Conservation (phyloP, 345 rosid genomes). For the Lumnitzera racemosa region DNA sequence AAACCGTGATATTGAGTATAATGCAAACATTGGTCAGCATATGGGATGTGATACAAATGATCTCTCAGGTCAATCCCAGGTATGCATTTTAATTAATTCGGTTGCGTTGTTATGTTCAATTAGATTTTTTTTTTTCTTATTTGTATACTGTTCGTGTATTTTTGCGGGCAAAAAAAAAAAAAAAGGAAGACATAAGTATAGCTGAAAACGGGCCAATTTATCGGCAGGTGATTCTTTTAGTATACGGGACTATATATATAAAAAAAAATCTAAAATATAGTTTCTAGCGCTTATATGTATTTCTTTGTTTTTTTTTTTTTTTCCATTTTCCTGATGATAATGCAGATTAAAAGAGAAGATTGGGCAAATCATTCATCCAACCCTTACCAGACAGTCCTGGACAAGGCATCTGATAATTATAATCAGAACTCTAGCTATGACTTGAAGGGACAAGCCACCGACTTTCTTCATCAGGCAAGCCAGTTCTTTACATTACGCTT, state of each 20-base stretch:
- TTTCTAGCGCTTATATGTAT: too few species aligned
- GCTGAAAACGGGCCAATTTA: too few species aligned
- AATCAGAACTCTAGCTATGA: slow-evolving; percentile 20
- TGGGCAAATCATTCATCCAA: slow-evolving; percentile 24
- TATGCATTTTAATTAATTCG: neutral
- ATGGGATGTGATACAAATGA: slow-evolving; percentile 3
- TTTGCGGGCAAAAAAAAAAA: too few species aligned
- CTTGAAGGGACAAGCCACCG: slow-evolving; percentile 27
- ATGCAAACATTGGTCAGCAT: neutral
- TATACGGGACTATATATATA: too few species aligned
- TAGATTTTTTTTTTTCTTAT: too few species aligned
- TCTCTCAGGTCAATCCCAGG: slow-evolving; percentile 15
- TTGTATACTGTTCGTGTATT: too few species aligned
- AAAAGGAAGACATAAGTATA: too few species aligned
- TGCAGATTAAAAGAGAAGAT: slow-evolving; percentile 36
- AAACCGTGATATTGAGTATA: too few species aligned
- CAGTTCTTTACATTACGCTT: neutral
- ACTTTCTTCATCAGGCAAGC: slow-evolving; percentile 32
- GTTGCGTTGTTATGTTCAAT: too few species aligned
- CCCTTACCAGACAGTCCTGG: slow-evolving; percentile 2
- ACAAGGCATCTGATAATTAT: slow-evolving; percentile 17
- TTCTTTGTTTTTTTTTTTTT: too few species aligned
- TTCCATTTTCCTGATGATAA: neutral
- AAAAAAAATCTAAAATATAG: too few species aligned
- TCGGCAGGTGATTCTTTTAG: too few species aligned